Conservation (phyloP, 768 basidiomycete species). For the Termitomyces sp. region DNA sequence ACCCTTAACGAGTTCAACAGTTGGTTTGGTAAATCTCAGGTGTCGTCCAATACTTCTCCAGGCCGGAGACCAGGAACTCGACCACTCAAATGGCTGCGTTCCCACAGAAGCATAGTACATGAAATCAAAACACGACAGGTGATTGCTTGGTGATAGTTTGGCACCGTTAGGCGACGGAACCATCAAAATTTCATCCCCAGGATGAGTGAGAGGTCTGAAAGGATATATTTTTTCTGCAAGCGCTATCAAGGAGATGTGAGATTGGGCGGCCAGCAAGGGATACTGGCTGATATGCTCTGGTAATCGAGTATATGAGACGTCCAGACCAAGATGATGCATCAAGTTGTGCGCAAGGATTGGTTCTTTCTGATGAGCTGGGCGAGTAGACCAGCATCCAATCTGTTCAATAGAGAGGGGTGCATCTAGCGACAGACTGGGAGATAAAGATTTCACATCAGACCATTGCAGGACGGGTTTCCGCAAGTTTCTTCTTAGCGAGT, state of each 20-base stretch:
- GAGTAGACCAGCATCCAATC: conserved; percentile 31
- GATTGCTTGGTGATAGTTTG: conserved; percentile 21
- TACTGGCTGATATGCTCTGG: conserved; percentile 18
- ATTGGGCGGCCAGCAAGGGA: conserved; percentile 15
- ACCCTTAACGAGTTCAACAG: conserved; percentile 24
- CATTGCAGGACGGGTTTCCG: conserved; percentile 41
- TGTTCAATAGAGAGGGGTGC: conserved; percentile 9
- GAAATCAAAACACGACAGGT: conserved; percentile 27
- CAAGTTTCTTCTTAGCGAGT: conserved; percentile 28
- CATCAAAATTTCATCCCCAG: conserved; percentile 18
- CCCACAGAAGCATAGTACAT: conserved; percentile 28
- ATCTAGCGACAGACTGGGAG: conserved; percentile 14
- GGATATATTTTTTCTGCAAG: conserved; percentile 26
- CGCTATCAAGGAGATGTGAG: conserved; percentile 22
- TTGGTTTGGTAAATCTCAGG: conserved; percentile 25
- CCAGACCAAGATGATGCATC: conserved; percentile 27
- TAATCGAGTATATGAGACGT: conserved; percentile 29
- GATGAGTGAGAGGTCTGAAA: conserved; percentile 12
- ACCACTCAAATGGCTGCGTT: conserved; percentile 25
- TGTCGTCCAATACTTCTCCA: conserved; percentile 36
- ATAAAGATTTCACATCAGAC: conserved; percentile 37
- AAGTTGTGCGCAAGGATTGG: conserved; percentile 21
- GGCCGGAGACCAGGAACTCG: conserved; percentile 32
- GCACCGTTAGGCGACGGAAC: conserved; percentile 19
- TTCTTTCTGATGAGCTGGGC: conserved; percentile 14